These are phyloP conservation scores for Clonostachys byssicola DNA, from an alignment of 2,329 filamentous ascomycete genomes.

Conservation along the genomic window DNA sequence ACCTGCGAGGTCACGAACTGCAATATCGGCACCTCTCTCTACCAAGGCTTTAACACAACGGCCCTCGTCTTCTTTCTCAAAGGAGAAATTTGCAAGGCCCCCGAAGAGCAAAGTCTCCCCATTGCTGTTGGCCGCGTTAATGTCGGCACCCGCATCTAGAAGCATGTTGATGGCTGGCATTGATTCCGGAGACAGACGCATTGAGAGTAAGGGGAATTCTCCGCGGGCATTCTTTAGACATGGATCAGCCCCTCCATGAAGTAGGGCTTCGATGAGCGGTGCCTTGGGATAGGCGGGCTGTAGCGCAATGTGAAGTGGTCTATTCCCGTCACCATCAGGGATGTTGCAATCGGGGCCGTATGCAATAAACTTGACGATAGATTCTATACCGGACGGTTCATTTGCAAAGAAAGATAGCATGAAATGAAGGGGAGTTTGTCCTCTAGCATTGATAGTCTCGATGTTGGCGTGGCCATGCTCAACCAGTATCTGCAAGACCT, in stretches of 20 bases:
- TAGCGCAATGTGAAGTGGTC: no score
- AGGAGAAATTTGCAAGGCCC: background rate
- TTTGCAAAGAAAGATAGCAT: no score
- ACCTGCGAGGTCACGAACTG: background rate
- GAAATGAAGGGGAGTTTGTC: background rate
- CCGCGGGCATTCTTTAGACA: background rate
- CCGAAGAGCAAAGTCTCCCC: background rate
- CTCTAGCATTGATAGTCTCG: background rate
- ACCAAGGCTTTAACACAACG: background rate
- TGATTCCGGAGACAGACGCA: no score
- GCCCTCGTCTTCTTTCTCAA: background rate
- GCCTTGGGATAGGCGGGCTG: background rate
- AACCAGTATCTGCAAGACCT: background rate
- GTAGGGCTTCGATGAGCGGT: background rate
- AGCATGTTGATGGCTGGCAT: background rate
- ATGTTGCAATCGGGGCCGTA: no score
- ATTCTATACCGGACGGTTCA: no score
- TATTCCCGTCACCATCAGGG: no score
- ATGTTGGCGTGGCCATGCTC: background rate
- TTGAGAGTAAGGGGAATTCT: background rate
- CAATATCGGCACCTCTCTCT: background rate
- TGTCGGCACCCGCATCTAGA: background rate
- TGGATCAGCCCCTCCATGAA: background rate
- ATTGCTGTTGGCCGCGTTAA: background rate
- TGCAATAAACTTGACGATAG: no score